Evolutionary conservation across 352 stramenopile genomes (phyloP), one percentile per base, ranked within the genome.

Genomic region (Phytophthora fragariaefolia): DNA sequence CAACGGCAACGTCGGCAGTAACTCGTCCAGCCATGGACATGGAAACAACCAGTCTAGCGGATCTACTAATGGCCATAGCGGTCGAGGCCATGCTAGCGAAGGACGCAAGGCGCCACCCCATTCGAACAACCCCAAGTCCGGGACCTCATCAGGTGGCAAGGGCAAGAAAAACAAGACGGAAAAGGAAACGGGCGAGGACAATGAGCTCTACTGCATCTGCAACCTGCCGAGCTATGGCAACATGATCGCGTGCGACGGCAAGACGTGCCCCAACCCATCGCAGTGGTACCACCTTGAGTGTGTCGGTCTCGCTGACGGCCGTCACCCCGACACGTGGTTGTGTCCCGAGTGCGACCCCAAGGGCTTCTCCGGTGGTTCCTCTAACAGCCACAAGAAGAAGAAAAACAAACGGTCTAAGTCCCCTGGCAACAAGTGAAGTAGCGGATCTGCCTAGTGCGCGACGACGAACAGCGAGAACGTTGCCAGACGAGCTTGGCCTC

Each of bases 261-360:
- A 96, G 58, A 91, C 92, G 58, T 96, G 88, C 46, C 86, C 83
- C 15, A 95, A 93, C 67, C 86, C 86, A 69, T 92, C 83, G 64
- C 84, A 96, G 69, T 96, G 88, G 88, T 96, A 96, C 73, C 88
- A 96, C 62, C 69, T 94, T 49, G 85, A 93, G 73, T 96, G 88
- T 63, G 86, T 96, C 13, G 88, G 86, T 18, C 83, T 96, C 42
- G 87, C 82, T 20, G 84, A 94, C 47, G 85, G 87, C 2, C 82
- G 84, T 26, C 87, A 94, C 51, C 87, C 87, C 12, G 85, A 96
- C 70, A 94, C 85, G 71, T 96, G 87, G 87, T 76, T 96, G 34
- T 96, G 87, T 46, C 87, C 87, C 12, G 85, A 94, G 71, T 96
- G 87, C 74, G 85, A 94, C 71, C 85, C 84, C 8, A 93, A 93